These are phyloP conservation scores for Canavalia gladiata DNA, from an alignment of 306 rosid species.

Conservation along the genomic window DNA sequence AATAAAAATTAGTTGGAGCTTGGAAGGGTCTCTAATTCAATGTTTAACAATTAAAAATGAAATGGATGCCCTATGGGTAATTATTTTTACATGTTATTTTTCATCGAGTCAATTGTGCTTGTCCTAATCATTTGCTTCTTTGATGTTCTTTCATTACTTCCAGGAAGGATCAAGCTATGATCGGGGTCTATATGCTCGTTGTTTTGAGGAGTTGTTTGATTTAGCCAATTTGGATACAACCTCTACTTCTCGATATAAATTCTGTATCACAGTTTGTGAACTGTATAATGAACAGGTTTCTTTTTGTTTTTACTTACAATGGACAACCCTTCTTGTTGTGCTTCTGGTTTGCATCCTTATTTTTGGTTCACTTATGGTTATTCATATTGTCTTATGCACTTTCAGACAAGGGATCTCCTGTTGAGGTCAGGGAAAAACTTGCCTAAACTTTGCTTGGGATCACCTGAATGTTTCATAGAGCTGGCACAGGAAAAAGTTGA, in stretches of 20 bases:
- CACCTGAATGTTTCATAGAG: constrained; percentile 69
- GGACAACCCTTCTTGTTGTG: constrained; percentile 28
- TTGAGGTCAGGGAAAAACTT: constrained; percentile 65
- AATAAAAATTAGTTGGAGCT: neutral
- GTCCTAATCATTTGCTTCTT: constrained; percentile 42
- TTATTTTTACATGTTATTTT: constrained; percentile 25
- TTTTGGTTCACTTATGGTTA: constrained; percentile 39
- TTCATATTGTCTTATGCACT: constrained; percentile 52
- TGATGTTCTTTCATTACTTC: constrained; percentile 46
- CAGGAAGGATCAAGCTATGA: constrained; percentile 97
- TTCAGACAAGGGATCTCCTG: constrained; percentile 86
- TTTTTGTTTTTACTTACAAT: constrained; percentile 42
- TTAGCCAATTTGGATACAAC: constrained; percentile 86
- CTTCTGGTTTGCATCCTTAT: constrained; percentile 42
- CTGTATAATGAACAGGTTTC: constrained; percentile 93
- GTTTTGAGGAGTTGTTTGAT: constrained; percentile 95
- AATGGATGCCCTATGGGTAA: constrained; percentile 24
- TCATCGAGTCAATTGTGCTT: constrained; percentile 37
- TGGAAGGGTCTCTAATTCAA: constrained; percentile 36
- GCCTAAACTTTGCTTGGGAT: constrained; percentile 71
- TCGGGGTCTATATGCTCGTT: constrained; percentile 92
- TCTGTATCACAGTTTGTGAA: constrained; percentile 81
- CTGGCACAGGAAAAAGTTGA: constrained; percentile 86
- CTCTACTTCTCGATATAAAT: constrained; percentile 79
- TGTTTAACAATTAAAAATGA: constrained; percentile 33